Evolutionary conservation across 78 protist genomes (phyloP).

Genomic region (Dictyostelium discoideum): dicty_2.7 NC_007090.3:1608001-1608500

Average conservation of each 20-base stretch:
- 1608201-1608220: not conserved
- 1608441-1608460: not conserved
- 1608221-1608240: not conserved
- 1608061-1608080: not conserved
- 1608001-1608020: not conserved
- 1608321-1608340: not conserved
- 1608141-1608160: not conserved
- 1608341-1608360: not conserved
- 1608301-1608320: no score
- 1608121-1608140: not conserved
- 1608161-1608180: not conserved
- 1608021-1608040: not conserved
- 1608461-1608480: not conserved
- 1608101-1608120: not conserved
- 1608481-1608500: not conserved
- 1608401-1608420: not conserved
- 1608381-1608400: not conserved
- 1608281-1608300: not conserved
- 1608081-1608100: not conserved
- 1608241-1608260: not conserved
- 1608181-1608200: not conserved
- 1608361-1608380: not conserved
- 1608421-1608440: not conserved
- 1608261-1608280: not conserved
- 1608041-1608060: not conserved